These are phyloP conservation scores for Aspergillus sp. DNA, from an alignment of 2,329 filamentous ascomycete species.

Conservation along the genomic window DNA sequence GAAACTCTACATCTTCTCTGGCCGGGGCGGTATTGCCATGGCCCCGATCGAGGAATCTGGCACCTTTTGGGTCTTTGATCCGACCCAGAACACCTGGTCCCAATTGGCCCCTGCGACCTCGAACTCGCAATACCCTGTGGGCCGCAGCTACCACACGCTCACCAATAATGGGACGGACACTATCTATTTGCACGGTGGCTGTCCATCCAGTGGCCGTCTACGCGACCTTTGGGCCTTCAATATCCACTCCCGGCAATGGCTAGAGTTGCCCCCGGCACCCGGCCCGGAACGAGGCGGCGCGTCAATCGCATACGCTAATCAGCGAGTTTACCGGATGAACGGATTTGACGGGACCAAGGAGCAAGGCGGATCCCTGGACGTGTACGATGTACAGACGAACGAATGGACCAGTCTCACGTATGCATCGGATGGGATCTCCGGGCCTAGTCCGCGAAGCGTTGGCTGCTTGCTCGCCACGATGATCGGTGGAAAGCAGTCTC, in stretches of 20 bases:
- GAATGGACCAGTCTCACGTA: constrained; percentile 41
- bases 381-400: constrained; percentile 47
- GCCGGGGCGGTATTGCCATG: constrained; percentile 70
- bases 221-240: constrained; percentile 79
- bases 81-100: constrained; percentile 64
- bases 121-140: constrained; percentile 55
- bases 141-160: constrained; percentile 71
- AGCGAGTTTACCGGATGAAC: constrained; percentile 74
- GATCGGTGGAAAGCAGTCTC: constrained; percentile 35
- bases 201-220: constrained; percentile 63
- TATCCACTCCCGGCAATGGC: constrained; percentile 65
- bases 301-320: constrained; percentile 64
- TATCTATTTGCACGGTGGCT: constrained; percentile 76
- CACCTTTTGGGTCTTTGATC: constrained; percentile 74
- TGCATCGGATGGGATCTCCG: constrained; percentile 46
- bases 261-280: constrained; percentile 66
- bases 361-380: constrained; percentile 71
- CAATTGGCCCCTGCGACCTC: constrained; percentile 59
- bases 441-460: constrained; percentile 55
- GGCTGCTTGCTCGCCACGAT: constrained; percentile 47
- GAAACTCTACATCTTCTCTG: constrained; percentile 79
- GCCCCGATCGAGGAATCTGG: constrained; percentile 72
- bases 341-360: constrained; percentile 73
- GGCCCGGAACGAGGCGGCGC: constrained; percentile 67
- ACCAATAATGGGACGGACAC: constrained; percentile 65